Evolutionary conservation across 2,329 filamentous ascomycete genomes (phyloP).

Genomic region (Helotiales sp.): DNA sequence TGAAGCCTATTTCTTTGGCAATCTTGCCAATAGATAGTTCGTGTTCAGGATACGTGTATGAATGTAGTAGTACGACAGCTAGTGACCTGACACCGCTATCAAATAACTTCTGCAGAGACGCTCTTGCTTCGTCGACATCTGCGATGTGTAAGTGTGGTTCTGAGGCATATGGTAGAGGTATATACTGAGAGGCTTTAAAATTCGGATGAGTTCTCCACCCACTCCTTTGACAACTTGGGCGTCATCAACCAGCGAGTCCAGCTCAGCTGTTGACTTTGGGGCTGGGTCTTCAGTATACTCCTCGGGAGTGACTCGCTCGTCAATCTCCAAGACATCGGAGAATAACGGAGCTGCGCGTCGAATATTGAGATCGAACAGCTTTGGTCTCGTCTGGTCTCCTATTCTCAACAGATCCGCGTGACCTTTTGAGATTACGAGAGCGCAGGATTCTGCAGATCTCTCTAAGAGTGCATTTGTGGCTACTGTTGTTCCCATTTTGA

Average conservation of each 20-base stretch:
- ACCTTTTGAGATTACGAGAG: conserved; percentile 69
- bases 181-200: conserved; percentile 18
- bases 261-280: conserved; percentile 58
- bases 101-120: conserved; percentile 55
- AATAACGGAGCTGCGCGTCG: conserved; percentile 67
- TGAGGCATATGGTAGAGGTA: conserved; percentile 40
- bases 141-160: conserved; percentile 53
- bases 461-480: conserved; percentile 76
- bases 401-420: conserved; percentile 74
- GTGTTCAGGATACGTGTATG: conserved; percentile 68
- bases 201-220: conserved; percentile 23
- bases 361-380: conserved; percentile 71
- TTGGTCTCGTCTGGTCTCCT: conserved; percentile 70
- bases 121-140: conserved; percentile 40
- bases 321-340: conserved; percentile 66
- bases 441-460: conserved; percentile 69
- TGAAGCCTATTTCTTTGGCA: conserved; percentile 63
- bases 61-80: conserved; percentile 67
- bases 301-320: conserved; percentile 71
- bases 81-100: conserved; percentile 61
- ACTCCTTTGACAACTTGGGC: conserved; percentile 19
- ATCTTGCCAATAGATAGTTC: conserved; percentile 61
- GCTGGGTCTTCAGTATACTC: conserved; percentile 68
- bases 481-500: conserved; percentile 75
- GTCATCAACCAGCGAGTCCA: conserved; percentile 53